Conservation (phyloP, 2,329 filamentous ascomycete species). For the Claviceps pazoutovae region DNA sequence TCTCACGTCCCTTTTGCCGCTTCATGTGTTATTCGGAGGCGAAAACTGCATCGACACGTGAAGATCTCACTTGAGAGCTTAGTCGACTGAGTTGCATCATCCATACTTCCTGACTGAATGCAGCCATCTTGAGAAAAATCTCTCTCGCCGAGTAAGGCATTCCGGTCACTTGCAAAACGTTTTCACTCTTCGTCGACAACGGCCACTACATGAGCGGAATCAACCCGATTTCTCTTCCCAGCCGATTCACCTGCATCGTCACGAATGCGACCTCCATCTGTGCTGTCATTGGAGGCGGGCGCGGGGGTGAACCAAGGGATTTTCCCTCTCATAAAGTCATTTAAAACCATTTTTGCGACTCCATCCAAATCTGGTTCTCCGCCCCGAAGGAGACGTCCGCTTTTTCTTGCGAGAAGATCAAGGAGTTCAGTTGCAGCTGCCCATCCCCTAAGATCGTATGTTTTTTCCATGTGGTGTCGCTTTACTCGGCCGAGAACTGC, state of each 20-base stretch:
- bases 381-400: constrained; percentile 71
- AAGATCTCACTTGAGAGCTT: background rate
- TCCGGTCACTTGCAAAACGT: background rate
- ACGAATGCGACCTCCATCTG: constrained; percentile 49
- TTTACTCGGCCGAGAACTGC: constrained; percentile 71
- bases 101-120: background rate
- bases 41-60: background rate
- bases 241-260: constrained; percentile 80
- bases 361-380: constrained; percentile 93
- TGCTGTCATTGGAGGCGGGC: constrained; percentile 41
- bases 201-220: constrained; percentile 24
- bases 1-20: background rate
- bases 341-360: constrained; percentile 91
- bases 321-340: constrained; percentile 89
- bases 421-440: constrained; percentile 68
- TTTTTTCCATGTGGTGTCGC: constrained; percentile 76
- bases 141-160: background rate
- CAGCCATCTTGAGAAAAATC: too few relatives aligned
- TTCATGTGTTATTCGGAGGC: background rate
- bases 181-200: background rate
- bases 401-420: constrained; percentile 74
- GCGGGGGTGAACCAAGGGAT: constrained; percentile 92
- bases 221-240: constrained; percentile 58
- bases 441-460: constrained; percentile 77
- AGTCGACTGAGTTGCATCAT: background rate